A percentile compares a stretch with the other conserved stretches of the same genome.
phyloP scores from a whole-genome alignment of 169 alveolate species.

The Amoebophrya sp. region DNA sequence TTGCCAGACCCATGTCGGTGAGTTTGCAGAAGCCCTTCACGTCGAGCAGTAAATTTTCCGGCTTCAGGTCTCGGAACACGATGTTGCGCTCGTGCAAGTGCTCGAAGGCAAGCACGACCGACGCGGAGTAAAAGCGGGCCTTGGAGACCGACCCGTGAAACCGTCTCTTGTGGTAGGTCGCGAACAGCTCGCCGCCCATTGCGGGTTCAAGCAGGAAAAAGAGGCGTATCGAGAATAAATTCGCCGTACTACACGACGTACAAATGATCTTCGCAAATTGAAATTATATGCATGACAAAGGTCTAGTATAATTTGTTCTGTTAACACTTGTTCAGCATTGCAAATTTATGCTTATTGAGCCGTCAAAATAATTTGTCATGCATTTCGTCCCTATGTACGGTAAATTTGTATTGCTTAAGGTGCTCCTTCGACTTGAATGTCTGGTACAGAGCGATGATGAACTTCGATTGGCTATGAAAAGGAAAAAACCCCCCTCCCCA shows the following conservation, averaged over 20 bases:
- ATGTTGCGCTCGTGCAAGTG: slow-evolving; percentile 53
- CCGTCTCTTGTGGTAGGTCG: neutral
- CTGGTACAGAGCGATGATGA: slow-evolving; percentile 48
- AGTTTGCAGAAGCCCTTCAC: slow-evolving; percentile 72
- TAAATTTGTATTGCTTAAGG: too few species aligned
- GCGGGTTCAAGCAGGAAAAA: neutral
- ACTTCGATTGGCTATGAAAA: slow-evolving; percentile 46
- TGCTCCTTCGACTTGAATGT: slow-evolving; percentile 6
- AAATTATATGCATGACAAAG: too few species aligned
- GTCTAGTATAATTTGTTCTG: too few species aligned
- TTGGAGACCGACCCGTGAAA: slow-evolving; percentile 29
- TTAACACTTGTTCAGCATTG: too few species aligned
- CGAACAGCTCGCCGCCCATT: slow-evolving; percentile 6
- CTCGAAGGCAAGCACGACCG: slow-evolving; percentile 53
- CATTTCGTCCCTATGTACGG: too few species aligned
- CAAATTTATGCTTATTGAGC: too few species aligned
- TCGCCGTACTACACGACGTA: too few species aligned
- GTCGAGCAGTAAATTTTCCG: slow-evolving; percentile 75
- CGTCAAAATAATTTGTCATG: too few species aligned
- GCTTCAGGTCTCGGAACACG: slow-evolving; percentile 69
- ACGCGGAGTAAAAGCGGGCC: slow-evolving; percentile 58
- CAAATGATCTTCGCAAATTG: too few species aligned
- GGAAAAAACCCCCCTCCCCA: too few species aligned
- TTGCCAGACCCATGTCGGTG: slow-evolving; percentile 76
- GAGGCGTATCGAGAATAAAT: too few species aligned